Base-by-base conservation (phyloP, 108 stramenopile species). In the Discostella stelligeroides region DNA sequence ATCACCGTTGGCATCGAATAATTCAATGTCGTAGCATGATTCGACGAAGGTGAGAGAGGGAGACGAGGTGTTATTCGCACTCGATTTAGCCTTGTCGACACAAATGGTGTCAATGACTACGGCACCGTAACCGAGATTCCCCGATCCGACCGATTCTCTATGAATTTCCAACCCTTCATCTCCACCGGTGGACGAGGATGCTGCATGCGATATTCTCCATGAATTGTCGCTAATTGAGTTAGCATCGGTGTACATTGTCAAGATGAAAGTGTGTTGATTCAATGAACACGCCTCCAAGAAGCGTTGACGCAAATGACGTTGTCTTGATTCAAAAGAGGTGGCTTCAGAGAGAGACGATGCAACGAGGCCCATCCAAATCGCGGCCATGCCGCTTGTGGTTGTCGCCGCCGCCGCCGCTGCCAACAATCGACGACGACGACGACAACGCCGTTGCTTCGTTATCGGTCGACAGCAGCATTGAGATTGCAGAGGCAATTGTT, bases 1-100 rank as follows among this genome's bases (percentile, higher is more conserved):
- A 40, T 70, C 69, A 39, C 69, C 69, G 37, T 49, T 60, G 13
- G 59, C 69, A 28, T 70, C 69, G 28, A 47, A 34, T 27, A 70
- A 27, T 37, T 60, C 59, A 2, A 61, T 20, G 27, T 70, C 59
- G 25, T 46, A 70, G 37, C 69, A 70, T 5, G 20, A 20, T 17
- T 41, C 25, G 40, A 40, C 25, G 0, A 30, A n/a, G 2, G 29
- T 25, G 15, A 21, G 42, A 13, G 43, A 25, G 4, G 20, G 24
- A 18, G 17, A 11, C 7, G 24, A 24, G 23, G 41, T 45, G 6
- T n/a, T n/a, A n/a, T n/a, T n/a, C n/a, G n/a, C n/a, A n/a, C n/a
- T n/a, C n/a, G 20, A 12, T 1, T 7, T 20, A n/a, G 62, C 27
- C 53, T 25, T 29, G 24, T 29, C 53, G 25, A 50, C 37, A 39